phyloP scores from a whole-genome alignment of 768 basidiomycete species.

The Mycena alexandri region DNA sequence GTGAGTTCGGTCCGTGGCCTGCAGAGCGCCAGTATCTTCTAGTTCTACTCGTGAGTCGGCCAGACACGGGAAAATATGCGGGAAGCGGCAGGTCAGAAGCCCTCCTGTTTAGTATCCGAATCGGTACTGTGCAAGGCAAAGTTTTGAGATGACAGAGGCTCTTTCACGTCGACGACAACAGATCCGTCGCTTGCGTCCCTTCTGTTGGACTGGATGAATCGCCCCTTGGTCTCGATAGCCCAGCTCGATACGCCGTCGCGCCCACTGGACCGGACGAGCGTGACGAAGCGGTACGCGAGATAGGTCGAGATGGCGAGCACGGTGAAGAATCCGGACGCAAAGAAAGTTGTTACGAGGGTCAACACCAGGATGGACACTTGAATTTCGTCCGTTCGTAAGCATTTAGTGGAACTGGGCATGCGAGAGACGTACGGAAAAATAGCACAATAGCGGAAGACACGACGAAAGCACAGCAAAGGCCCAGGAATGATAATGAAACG shows the following conservation, averaged over 20 bases:
- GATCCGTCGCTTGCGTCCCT: conserved; percentile 35
- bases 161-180: conserved; percentile 34
- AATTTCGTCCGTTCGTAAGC: conserved; percentile 7
- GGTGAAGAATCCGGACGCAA: conserved; percentile 51
- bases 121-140: conserved; percentile 3
- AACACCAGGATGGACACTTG: conserved; percentile 52
- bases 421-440: conserved; percentile 45
- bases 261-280: conserved; percentile 51
- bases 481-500: conserved; percentile 51
- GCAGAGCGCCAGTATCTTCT: conserved; percentile 2
- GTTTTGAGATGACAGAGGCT: conserved; percentile 16
- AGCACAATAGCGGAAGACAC: conserved; percentile 47
- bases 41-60: background rate
- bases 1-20: background rate
- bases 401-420: background rate
- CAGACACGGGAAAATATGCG: conserved; percentile 9
- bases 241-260: conserved; percentile 44
- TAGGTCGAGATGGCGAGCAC: conserved; percentile 46
- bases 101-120: conserved; percentile 29
- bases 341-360: conserved; percentile 47
- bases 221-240: conserved; percentile 41
- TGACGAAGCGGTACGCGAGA: conserved; percentile 48
- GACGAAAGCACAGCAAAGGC: conserved; percentile 49
- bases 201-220: conserved; percentile 21
- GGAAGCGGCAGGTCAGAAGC: conserved; percentile 16